These are phyloP conservation scores for Triticum timopheevii DNA, from an alignment of 176 grass and related monocot genomes.

Conservation along the genomic window DNA sequence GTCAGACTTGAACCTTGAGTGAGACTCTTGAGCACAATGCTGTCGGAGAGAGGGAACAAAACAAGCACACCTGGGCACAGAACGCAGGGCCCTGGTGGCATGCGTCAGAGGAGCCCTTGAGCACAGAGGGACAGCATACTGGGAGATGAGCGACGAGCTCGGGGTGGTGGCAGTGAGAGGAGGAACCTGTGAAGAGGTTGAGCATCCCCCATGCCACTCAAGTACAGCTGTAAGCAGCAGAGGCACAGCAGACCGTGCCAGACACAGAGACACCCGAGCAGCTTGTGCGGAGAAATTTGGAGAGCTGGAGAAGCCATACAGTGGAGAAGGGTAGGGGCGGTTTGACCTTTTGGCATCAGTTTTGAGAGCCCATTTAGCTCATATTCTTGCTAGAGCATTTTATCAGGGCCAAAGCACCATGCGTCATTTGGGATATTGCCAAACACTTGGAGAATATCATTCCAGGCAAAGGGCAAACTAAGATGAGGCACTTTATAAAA, in stretches of 20 bases:
- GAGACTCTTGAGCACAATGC: conserved; percentile 4
- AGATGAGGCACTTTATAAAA: background rate
- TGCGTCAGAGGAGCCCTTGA: background rate
- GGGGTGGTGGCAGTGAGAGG: background rate
- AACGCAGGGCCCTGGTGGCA: background rate
- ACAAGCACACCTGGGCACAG: background rate
- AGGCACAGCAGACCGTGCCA: background rate
- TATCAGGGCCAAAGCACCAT: background rate
- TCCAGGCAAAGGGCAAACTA: background rate
- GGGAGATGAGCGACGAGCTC: background rate
- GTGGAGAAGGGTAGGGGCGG: background rate
- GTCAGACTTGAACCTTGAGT: background rate
- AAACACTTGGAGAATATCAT: background rate
- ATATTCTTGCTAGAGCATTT: background rate
- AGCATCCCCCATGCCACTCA: background rate
- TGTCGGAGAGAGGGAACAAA: background rate
- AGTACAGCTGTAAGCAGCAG: background rate
- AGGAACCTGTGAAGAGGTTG: background rate
- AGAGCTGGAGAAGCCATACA: background rate
- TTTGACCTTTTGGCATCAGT: conserved; percentile 6
- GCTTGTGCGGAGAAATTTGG: background rate
- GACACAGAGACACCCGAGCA: background rate
- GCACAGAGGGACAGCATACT: background rate
- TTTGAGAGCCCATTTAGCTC: conserved; percentile 5
- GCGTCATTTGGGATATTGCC: background rate